Conservation (phyloP, 805 yeast genomes). For the Ogataea degrootiae region DNA sequence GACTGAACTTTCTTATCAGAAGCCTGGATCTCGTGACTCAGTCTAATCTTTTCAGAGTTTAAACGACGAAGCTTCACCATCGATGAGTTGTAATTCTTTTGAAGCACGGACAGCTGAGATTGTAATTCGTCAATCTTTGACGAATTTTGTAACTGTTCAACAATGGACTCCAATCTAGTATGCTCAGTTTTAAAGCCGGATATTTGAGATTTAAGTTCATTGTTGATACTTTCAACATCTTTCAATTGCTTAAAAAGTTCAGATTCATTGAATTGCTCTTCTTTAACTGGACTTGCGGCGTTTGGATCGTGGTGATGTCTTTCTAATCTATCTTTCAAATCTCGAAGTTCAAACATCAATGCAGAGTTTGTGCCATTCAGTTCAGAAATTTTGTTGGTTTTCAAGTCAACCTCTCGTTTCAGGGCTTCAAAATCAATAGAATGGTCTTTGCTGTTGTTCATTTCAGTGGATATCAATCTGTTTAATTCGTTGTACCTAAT, state of each 20-base stretch:
- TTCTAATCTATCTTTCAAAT: conserved; percentile 16
- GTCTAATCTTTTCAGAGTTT: conserved; percentile 18
- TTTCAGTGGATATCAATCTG: conserved; percentile 9
- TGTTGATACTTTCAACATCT: too few species aligned
- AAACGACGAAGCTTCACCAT: conserved; percentile 12
- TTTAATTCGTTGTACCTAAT: conserved; percentile 14
- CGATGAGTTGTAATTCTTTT: conserved; percentile 9
- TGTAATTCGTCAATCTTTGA: conserved; percentile 1
- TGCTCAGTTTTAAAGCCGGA: neutral
- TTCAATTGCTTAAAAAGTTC: too few species aligned
- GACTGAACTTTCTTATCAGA: conserved; percentile 14
- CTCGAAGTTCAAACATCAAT: conserved; percentile 1
- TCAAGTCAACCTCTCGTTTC: neutral
- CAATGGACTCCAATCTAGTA: neutral
- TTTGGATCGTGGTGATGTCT: neutral
- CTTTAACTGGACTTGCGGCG: too few species aligned
- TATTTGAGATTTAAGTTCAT: too few species aligned
- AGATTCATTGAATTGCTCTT: too few species aligned
- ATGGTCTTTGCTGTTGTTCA: conserved; percentile 4
- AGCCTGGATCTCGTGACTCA: conserved; percentile 37
- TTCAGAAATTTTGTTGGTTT: neutral
- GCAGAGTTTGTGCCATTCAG: neutral
- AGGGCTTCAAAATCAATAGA: neutral
- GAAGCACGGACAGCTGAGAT: conserved; percentile 1
- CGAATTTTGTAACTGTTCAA: neutral